Evolutionary conservation across 371 early-diverging fungal genomes (phyloP), one percentile per base, ranked within the genome.

Genomic region (Chytridium lagenaria): DNA sequence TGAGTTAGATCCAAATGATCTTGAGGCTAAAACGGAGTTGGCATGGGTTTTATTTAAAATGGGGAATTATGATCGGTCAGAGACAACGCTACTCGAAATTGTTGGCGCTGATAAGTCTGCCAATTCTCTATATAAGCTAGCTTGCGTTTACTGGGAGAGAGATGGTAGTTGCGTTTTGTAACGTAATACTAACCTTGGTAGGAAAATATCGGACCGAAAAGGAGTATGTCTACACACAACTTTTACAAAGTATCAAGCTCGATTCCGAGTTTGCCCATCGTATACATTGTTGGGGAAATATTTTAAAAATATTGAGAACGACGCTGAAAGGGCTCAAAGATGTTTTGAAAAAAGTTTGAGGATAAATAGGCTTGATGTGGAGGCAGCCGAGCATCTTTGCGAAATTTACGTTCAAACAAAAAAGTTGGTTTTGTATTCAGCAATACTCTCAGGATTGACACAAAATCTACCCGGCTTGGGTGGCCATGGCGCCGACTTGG

Each of bases 261-360:
- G 89, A 95, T 69, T 83, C 92, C 1, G 73, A 80, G 2, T 86
- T 87, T 70, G 85, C 91, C 15, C 83, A 3, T 90, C 92, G 0
- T 97, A 94, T 72, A 87, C 91, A 0, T 90, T 85, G 40, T 85
- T 97, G 12, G 98, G 95, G 3, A 86, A 91, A 67, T 94, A 91
- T 77, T 96, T 95, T 79, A 83, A 83, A 12, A 71, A 83, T 12
- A 81, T 91, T 19, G 91, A 89, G 36, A 68, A 84, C 30, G 93
- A 94, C 59, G 68, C 77, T 12, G 75, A 63, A 0, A 90, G 95
- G 1, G 93, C 96, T 12, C 82, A 84, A 52, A 93, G 92, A 67
- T 95, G 95, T 73, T 94, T 92, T 78, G 86, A 88, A 70, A 93
- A 93, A 72, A 80, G 81, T 3, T 64, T 91, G 44, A 71, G 87